phyloP scores from a whole-genome alignment of 208 protist genomes.

The Wallacemonas sp. region DNA sequence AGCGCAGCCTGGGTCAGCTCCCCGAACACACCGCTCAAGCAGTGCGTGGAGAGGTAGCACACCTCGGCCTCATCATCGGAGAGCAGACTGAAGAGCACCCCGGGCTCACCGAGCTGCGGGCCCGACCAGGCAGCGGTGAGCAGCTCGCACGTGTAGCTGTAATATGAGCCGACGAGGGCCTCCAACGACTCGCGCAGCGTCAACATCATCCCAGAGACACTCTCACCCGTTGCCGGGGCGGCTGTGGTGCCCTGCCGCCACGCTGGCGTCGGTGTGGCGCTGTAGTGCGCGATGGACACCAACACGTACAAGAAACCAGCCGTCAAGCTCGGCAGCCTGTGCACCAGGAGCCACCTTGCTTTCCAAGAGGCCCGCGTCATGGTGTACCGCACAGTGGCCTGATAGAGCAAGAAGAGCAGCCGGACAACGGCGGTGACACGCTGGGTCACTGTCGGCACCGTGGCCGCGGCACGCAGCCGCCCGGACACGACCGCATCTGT shows the following conservation, averaged over 20 bases:
- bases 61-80: constrained; percentile 61
- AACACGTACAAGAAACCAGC: constrained; percentile 36
- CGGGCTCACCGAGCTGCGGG: background rate
- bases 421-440: background rate
- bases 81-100: constrained; percentile 8
- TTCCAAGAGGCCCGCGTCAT: constrained; percentile 53
- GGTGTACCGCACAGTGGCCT: constrained; percentile 39
- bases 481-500: background rate
- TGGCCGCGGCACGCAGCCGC: background rate
- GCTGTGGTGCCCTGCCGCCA: background rate
- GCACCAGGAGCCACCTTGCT: constrained; percentile 56
- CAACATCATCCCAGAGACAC: background rate
- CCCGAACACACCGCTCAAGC: background rate
- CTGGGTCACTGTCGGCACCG: background rate
- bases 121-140: constrained; percentile 26
- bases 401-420: constrained; percentile 35
- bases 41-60: constrained; percentile 19
- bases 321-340: constrained; percentile 45
- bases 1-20: constrained; percentile 1
- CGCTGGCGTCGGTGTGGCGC: background rate
- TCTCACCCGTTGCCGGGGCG: background rate
- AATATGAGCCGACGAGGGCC: constrained; percentile 8
- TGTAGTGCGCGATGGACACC: constrained; percentile 16
- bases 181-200: background rate
- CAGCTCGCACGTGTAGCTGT: constrained; percentile 19